These are phyloP conservation scores for Mycena leptocephala DNA, from an alignment of 768 basidiomycete genomes.

Conservation along the genomic window DNA sequence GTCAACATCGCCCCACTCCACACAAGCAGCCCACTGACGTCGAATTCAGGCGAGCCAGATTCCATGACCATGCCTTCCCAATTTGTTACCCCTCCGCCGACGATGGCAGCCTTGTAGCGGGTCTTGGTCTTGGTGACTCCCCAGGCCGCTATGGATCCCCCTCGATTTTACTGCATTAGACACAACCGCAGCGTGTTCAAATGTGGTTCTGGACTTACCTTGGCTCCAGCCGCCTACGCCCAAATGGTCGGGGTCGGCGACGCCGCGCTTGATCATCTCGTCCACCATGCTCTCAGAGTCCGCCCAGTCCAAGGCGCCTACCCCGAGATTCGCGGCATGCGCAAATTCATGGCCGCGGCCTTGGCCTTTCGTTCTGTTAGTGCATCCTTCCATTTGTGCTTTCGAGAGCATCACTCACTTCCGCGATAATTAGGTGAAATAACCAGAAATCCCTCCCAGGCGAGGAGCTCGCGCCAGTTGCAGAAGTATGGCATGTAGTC, in stretches of 20 bases:
- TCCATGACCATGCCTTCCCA: conserved; percentile 58
- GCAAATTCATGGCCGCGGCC: conserved; percentile 54
- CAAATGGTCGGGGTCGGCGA: conserved; percentile 49
- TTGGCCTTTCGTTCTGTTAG: conserved; percentile 43
- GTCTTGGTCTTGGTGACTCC: conserved; percentile 53
- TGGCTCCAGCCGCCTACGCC: conserved; percentile 58
- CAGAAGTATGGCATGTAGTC: conserved; percentile 60
- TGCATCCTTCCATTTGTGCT: background rate
- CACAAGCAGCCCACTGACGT: conserved; percentile 34
- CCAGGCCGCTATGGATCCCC: conserved; percentile 54
- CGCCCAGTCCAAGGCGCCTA: conserved; percentile 49
- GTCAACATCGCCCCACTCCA: conserved; percentile 1
- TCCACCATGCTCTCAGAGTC: conserved; percentile 58
- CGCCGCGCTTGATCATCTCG: conserved; percentile 48
- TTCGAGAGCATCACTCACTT: conserved; percentile 38
- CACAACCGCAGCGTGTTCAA: background rate
- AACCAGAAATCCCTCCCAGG: conserved; percentile 53
- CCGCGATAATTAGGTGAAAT: conserved; percentile 57
- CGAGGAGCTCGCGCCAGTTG: conserved; percentile 55
- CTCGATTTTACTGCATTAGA: conserved; percentile 25
- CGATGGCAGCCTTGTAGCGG: conserved; percentile 53
- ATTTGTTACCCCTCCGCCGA: conserved; percentile 53
- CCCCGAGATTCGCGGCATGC: conserved; percentile 46
- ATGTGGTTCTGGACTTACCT: conserved; percentile 37
- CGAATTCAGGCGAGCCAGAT: conserved; percentile 53